These are phyloP conservation scores for Desmodesmus armatus DNA, from an alignment of 139 green algal species.

Conservation along the genomic window DNA sequence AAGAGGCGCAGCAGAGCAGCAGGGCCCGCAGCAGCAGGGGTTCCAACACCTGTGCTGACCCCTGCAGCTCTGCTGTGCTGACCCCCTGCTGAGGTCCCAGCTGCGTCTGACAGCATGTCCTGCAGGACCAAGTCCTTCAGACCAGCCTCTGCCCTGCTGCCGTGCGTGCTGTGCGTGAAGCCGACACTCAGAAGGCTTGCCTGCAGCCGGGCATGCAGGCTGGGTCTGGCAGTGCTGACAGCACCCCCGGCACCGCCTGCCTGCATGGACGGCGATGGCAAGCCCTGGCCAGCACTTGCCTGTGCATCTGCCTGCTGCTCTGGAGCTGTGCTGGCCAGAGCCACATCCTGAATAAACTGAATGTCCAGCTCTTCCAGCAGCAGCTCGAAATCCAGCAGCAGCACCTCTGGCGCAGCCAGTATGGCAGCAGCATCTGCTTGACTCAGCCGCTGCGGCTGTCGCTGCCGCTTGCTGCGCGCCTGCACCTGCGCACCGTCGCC, in stretches of 20 bases:
- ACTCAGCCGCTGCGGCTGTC: neutral
- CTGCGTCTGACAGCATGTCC: constrained; percentile 11
- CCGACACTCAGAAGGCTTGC: neutral
- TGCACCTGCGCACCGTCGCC: neutral
- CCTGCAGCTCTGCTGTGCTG: neutral
- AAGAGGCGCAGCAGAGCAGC: neutral
- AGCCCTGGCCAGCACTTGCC: too few species aligned
- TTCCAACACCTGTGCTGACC: neutral
- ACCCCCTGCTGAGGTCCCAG: too few species aligned
- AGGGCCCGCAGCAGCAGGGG: neutral
- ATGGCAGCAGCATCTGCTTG: constrained; percentile 3
- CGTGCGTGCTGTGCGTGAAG: constrained; percentile 22
- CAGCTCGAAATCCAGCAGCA: neutral
- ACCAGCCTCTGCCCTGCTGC: neutral
- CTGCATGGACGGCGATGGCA: too few species aligned
- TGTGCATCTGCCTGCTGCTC: neutral
- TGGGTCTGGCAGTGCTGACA: too few species aligned
- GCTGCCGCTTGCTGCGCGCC: neutral
- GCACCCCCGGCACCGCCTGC: too few species aligned
- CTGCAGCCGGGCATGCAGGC: constrained; percentile 17
- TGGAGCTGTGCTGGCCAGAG: neutral
- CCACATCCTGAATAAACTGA: constrained; percentile 6
- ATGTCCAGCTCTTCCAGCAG: constrained; percentile 22
- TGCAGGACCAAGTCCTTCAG: neutral
- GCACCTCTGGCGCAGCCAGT: neutral